phyloP scores from a whole-genome alignment of 2,329 filamentous ascomycete genomes.

The Taxawa tesnikishii region DNA sequence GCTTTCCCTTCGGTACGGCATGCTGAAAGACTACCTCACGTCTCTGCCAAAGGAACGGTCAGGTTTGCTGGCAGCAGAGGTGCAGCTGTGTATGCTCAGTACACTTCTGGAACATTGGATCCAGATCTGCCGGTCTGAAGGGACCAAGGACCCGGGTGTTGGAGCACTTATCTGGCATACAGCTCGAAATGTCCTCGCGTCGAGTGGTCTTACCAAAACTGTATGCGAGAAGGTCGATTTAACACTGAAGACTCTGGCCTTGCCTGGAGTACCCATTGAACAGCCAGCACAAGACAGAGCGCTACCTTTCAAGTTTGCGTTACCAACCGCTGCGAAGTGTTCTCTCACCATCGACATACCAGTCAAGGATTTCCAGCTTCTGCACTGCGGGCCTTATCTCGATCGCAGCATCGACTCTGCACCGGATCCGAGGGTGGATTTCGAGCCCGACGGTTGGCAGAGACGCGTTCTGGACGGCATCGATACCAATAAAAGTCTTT shows the following conservation, averaged over 20 bases:
- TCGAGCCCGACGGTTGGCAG: conserved; percentile 68
- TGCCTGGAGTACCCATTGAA: conserved; percentile 23
- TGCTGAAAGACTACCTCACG: conserved; percentile 35
- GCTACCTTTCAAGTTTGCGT: conserved; percentile 32
- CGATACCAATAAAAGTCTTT: conserved; percentile 55
- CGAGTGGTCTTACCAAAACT: conserved; percentile 27
- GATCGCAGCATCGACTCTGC: conserved; percentile 60
- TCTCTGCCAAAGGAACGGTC: conserved; percentile 27
- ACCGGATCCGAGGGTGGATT: conserved; percentile 56
- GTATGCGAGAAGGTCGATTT: conserved; percentile 24
- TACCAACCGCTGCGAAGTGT: conserved; percentile 15
- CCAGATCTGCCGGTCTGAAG: conserved; percentile 21
- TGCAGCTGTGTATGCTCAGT: conserved; percentile 37
- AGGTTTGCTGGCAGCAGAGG: conserved; percentile 29
- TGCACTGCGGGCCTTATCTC: conserved; percentile 59
- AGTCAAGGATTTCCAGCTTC: conserved; percentile 51
- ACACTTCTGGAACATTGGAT: conserved; percentile 38
- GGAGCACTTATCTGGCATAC: conserved; percentile 36
- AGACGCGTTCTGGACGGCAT: conserved; percentile 60
- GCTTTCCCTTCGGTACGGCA: conserved; percentile 34
- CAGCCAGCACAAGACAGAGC: conserved; percentile 22
- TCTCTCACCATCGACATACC: conserved; percentile 21
- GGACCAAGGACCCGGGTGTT: conserved; percentile 24
- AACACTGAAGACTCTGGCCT: conserved; percentile 24
- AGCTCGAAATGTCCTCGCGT: conserved; percentile 24